Conservation (phyloP, 1,139 yeast genomes). For the Yamadazyma diddensiae region DNA sequence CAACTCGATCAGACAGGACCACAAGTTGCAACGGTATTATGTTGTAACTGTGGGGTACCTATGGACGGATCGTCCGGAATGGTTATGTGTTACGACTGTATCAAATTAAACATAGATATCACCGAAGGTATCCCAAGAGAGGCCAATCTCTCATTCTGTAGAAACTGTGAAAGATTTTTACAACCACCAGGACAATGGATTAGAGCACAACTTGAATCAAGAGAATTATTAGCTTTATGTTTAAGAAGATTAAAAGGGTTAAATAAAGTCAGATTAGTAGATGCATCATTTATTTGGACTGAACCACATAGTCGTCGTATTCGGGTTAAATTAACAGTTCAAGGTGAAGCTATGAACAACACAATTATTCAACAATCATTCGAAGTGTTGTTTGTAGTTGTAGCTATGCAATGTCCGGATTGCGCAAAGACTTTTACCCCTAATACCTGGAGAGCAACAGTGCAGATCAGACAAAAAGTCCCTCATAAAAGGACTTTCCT, state of each 20-base stretch:
- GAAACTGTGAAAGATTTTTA: conserved; percentile 94
- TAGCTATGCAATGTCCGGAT: conserved; percentile 98
- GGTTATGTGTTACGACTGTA: conserved; percentile 98
- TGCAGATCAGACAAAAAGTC: conserved; percentile 96
- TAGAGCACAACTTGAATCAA: conserved; percentile 82
- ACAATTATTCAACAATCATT: conserved; percentile 93
- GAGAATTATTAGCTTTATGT: conserved; percentile 90
- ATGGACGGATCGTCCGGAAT: conserved; percentile 94
- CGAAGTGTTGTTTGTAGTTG: conserved; percentile 90
- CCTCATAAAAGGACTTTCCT: conserved; percentile 94
- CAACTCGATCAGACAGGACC: conserved; percentile 31
- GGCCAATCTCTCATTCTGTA: conserved; percentile 86
- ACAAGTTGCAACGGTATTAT: conserved; percentile 76
- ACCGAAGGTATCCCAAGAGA: conserved; percentile 96
- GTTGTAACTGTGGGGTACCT: conserved; percentile 98
- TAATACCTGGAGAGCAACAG: conserved; percentile 96
- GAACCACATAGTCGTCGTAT: conserved; percentile 98
- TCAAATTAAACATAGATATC: conserved; percentile 87
- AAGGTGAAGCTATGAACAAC: conserved; percentile 92
- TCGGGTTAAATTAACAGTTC: conserved; percentile 86
- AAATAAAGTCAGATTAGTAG: conserved; percentile 82
- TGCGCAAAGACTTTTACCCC: conserved; percentile 96
- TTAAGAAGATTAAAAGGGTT: conserved; percentile 85
- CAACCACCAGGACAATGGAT: conserved; percentile 97
- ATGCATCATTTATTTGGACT: conserved; percentile 97